Evolutionary conservation across 2,329 filamentous ascomycete species (phyloP).

Genomic region (Xylariaceae sp.): DNA sequence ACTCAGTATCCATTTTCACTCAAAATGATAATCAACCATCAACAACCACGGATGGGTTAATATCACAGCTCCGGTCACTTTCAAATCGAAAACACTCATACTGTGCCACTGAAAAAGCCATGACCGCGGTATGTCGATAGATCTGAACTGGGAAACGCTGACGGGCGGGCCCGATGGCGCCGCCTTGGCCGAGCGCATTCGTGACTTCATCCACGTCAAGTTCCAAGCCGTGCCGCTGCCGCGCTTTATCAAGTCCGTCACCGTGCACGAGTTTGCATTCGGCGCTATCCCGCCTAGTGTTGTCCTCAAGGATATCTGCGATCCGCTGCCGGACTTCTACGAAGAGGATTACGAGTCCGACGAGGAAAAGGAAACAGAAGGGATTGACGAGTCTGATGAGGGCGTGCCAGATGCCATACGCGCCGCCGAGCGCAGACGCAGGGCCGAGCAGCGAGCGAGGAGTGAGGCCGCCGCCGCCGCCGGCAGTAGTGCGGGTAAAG

Average conservation of each 20-base stretch:
- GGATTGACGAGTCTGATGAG: constrained; percentile 45
- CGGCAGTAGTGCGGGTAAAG: constrained; percentile 18
- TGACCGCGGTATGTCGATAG: constrained; percentile 79
- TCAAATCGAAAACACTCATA: background rate
- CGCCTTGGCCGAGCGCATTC: constrained; percentile 83
- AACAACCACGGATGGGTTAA: background rate
- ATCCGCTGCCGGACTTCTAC: constrained; percentile 95
- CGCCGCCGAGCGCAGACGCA: constrained; percentile 43
- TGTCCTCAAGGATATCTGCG: constrained; percentile 95
- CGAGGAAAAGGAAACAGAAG: constrained; percentile 59
- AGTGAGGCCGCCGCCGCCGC: constrained; percentile 23
- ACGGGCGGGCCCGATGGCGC: constrained; percentile 88
- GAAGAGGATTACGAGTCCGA: constrained; percentile 75
- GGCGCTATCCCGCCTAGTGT: constrained; percentile 82
- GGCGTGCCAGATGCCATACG: constrained; percentile 43
- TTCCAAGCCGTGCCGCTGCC: constrained; percentile 92
- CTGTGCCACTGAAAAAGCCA: background rate
- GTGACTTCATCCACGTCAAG: constrained; percentile 91
- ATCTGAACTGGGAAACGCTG: constrained; percentile 94
- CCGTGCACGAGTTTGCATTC: constrained; percentile 93
- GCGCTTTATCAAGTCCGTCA: constrained; percentile 95
- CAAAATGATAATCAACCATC: background rate
- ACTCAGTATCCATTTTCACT: background rate
- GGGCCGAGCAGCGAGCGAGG: constrained; percentile 41
- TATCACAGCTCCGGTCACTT: no score